Evolutionary conservation across 306 rosid genomes (phyloP), one percentile per base, ranked within the genome.

Genomic region (Prosopis cineraria): DNA sequence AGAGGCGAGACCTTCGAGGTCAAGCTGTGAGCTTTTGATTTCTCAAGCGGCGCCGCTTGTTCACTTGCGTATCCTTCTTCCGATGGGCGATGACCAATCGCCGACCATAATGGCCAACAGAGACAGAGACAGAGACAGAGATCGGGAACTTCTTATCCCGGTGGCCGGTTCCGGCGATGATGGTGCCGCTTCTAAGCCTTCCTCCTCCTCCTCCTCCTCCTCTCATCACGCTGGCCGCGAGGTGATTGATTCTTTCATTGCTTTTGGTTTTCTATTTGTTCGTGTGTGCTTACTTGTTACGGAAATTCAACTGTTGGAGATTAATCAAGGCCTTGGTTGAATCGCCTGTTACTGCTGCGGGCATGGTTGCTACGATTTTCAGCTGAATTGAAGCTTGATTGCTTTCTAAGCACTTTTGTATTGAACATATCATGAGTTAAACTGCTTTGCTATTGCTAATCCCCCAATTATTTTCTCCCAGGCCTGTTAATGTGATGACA

Each of bases 91-190:
- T 65, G 94, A 83, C 5, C 87, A 91, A 75, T 74, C 93, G 36
- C 81, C 90, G 56, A 81, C 84, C 9, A 79, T 64, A 48, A 88
- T 85, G 86, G 85, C 85, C 16, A 81, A 59, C 79, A 92, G 97
- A 86, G 98, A 92, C 45, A 82, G 91, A 84, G 98, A 59, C 79
- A 92, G 97, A 86, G 98, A 92, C 45, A 82, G 91, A 84, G 98
- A 94, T 88, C 96, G 91, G 5, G 97, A 94, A 88, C 97, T 92
- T 86, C 96, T 94, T 29, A 88, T 94, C 73, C 96, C 98, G 33
- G 93, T 92, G 53, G 92, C 91, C 25, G 78, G 83, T 63, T 75
- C 92, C 77, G 79, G 40, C 60, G 78, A 77, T 59, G 88, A 79
- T 33, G 89, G 62, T 29, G 74, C 82, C 29, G 77, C 89, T 34